Conservation (phyloP, 1,284 basidiomycete genomes). For the Lignosus rhinocerotis region DNA sequence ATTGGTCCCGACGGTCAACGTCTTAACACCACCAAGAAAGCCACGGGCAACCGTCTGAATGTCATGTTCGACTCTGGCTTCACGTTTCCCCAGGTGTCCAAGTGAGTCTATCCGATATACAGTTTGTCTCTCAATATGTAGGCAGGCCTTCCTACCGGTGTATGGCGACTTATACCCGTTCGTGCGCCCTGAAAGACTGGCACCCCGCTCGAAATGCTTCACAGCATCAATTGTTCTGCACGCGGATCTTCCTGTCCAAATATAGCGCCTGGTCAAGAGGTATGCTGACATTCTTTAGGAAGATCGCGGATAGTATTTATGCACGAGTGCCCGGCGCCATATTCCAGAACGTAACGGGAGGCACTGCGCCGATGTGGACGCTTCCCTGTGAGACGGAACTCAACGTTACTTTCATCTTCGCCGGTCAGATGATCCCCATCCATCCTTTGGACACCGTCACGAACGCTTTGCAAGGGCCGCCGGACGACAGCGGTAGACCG, state of each 20-base stretch:
- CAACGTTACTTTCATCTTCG: conserved; percentile 62
- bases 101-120: conserved; percentile 35
- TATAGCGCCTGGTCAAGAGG: too few relatives aligned
- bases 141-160: too few relatives aligned
- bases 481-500: conserved; percentile 24
- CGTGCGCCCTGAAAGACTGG: too few relatives aligned
- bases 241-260: too few relatives aligned
- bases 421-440: conserved; percentile 51
- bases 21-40: conserved; percentile 44
- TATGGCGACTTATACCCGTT: too few relatives aligned
- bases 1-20: conserved; percentile 43
- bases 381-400: conserved; percentile 61
- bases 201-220: too few relatives aligned
- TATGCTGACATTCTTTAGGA: conserved; percentile 32
- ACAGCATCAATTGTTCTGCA: too few relatives aligned
- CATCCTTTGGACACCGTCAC: conserved; percentile 63
- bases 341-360: conserved; percentile 42
- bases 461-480: conserved; percentile 24
- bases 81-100: conserved; percentile 62
- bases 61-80: conserved; percentile 72
- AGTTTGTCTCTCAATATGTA: neutral
- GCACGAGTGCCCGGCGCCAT: conserved; percentile 48
- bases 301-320: conserved; percentile 59
- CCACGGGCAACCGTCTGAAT: conserved; percentile 47
- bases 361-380: conserved; percentile 52